Conservation (phyloP, 1,284 basidiomycete genomes). For the Tilletia indica region DNA sequence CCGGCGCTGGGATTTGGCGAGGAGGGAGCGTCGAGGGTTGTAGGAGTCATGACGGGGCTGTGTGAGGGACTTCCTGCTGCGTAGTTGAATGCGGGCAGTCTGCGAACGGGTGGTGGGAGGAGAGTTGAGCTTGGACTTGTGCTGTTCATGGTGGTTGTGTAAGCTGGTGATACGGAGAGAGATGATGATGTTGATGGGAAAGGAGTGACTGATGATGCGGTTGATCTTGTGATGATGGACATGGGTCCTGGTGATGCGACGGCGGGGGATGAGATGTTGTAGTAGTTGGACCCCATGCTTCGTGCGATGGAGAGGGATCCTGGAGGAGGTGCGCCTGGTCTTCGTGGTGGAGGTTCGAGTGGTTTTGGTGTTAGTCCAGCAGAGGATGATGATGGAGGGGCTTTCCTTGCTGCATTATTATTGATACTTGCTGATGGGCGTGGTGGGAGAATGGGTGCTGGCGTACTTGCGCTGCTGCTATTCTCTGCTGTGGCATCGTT, state of each 20-base stretch:
- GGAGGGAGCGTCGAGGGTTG: background rate
- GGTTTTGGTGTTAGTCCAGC: too few species aligned
- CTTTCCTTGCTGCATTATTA: too few species aligned
- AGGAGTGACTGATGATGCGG: too few species aligned
- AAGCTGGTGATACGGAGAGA: too few species aligned
- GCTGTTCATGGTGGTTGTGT: background rate
- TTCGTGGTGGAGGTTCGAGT: background rate
- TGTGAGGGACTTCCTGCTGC: background rate
- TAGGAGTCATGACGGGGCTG: background rate
- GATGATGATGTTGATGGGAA: too few species aligned
- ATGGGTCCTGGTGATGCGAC: background rate
- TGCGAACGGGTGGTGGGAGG: background rate
- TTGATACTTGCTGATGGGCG: background rate
- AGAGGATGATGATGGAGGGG: too few species aligned
- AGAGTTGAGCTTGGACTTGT: background rate
- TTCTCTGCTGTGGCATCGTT: background rate
- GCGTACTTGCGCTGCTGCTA: background rate
- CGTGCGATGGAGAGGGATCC: background rate
- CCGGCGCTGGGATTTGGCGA: background rate
- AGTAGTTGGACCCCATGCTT: background rate
- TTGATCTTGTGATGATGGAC: too few species aligned
- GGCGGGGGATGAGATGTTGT: background rate
- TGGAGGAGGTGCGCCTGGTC: constrained; percentile 3
- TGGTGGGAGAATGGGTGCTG: background rate
- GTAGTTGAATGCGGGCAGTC: background rate